These are phyloP conservation scores for Rosa lucieae DNA, from an alignment of 306 rosid species.

Conservation along the genomic window DNA sequence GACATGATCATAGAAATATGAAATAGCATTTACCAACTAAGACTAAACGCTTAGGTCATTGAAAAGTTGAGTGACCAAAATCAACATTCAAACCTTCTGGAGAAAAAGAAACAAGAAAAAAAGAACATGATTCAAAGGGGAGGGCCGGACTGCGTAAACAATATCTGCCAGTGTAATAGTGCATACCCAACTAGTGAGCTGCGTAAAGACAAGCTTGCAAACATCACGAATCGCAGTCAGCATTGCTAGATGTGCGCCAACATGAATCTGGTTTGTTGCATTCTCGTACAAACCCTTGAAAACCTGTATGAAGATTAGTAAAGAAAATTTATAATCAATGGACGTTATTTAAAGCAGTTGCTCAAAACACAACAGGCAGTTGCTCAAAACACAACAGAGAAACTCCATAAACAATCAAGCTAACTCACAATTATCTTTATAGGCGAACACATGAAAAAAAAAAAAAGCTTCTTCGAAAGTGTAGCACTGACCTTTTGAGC, in stretches of 20 bases:
- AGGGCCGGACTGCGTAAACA: too few species aligned
- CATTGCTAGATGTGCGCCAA: slow-evolving; percentile 75
- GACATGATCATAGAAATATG: too few species aligned
- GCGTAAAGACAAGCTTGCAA: slow-evolving; percentile 97
- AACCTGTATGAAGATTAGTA: slow-evolving; percentile 45
- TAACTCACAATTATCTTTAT: slow-evolving; percentile 6
- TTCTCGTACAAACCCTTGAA: slow-evolving; percentile 85
- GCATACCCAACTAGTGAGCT: slow-evolving; percentile 96
- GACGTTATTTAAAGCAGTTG: slow-evolving; percentile 14
- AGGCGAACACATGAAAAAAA: background rate
- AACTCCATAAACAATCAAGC: slow-evolving; percentile 17
- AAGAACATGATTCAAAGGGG: too few species aligned
- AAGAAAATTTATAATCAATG: background rate
- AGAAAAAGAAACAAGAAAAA: too few species aligned
- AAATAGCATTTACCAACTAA: too few species aligned
- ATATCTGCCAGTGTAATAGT: slow-evolving; percentile 16
- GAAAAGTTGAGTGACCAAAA: too few species aligned
- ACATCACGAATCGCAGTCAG: slow-evolving; percentile 96
- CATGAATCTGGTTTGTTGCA: slow-evolving; percentile 69
- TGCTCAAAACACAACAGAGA: too few species aligned
- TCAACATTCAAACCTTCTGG: too few species aligned
- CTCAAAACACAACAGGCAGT: background rate
- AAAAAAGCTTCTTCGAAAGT: slow-evolving; percentile 7
- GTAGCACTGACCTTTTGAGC: slow-evolving; percentile 76
- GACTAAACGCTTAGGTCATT: too few species aligned